Evolutionary conservation across 106 monocot species (phyloP).

Genomic region (Acanthochlamys bracteata): DNA sequence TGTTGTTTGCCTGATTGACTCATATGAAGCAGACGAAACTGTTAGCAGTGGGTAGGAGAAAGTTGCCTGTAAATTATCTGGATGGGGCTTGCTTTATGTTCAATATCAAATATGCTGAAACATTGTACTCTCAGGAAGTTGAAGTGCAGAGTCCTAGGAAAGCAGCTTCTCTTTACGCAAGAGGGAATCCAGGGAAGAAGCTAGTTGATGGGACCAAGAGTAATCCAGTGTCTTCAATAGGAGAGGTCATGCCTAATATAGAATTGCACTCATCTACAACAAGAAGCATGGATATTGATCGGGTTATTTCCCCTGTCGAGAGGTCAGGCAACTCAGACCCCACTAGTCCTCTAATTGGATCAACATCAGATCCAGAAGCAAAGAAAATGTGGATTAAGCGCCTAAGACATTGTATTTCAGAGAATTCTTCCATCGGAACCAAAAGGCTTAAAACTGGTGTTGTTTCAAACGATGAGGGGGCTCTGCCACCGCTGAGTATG

Average conservation of each 20-base stretch:
- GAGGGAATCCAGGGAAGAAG: not conserved
- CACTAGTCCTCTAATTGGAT: not conserved
- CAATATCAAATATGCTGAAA: too few species aligned
- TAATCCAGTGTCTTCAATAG: constrained; percentile 3
- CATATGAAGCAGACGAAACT: too few species aligned
- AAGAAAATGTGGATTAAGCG: constrained; percentile 52
- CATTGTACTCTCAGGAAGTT: too few species aligned
- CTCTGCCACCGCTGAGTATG: constrained; percentile 2
- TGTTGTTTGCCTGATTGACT: too few species aligned
- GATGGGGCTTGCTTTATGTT: too few species aligned
- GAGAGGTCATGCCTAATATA: not conserved
- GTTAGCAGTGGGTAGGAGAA: too few species aligned
- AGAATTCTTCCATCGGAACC: not conserved
- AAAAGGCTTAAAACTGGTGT: constrained; percentile 28
- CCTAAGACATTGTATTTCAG: constrained; percentile 18
- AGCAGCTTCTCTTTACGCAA: not conserved
- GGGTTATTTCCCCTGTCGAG: constrained; percentile 3
- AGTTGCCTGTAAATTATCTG: too few species aligned
- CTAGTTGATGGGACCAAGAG: not conserved
- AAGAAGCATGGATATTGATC: constrained; percentile 19
- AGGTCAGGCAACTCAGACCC: constrained; percentile 1
- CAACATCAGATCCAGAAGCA: constrained; percentile 9
- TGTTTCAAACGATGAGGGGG: constrained; percentile 7
- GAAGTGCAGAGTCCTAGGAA: not conserved
- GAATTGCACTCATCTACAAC: constrained; percentile 18